phyloP scores from a whole-genome alignment of 352 stramenopile genomes.

The Phytophthora parvispora region DNA sequence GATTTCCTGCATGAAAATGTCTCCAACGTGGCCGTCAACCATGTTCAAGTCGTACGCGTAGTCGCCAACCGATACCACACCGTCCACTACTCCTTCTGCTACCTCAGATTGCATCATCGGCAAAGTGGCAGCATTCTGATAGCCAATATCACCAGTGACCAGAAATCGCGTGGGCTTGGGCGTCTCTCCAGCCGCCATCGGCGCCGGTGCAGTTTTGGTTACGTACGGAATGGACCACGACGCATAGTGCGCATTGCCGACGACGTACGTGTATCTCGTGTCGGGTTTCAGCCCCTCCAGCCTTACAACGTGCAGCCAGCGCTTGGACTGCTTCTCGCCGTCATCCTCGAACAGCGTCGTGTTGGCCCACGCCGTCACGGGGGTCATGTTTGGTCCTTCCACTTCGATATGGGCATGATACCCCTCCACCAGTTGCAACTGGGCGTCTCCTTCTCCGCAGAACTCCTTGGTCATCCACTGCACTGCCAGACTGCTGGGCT shows the following conservation, averaged over 20 bases:
- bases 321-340: constrained; percentile 63
- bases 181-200: constrained; percentile 22
- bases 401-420: constrained; percentile 60
- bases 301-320: constrained; percentile 75
- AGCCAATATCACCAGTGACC: constrained; percentile 90
- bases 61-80: constrained; percentile 89
- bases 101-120: constrained; percentile 92
- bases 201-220: constrained; percentile 72
- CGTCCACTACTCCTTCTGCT: constrained; percentile 77
- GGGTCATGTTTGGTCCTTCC: constrained; percentile 38
- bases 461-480: constrained; percentile 84
- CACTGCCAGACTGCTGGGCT: constrained; percentile 68
- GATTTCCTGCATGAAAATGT: constrained; percentile 94
- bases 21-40: constrained; percentile 79
- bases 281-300: constrained; percentile 72
- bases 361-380: constrained; percentile 54
- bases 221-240: constrained; percentile 86
- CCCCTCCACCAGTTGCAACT: constrained; percentile 69
- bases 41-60: constrained; percentile 93
- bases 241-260: constrained; percentile 76
- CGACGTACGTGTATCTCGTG: constrained; percentile 86
- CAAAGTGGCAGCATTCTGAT: constrained; percentile 90
- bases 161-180: constrained; percentile 73
- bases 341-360: constrained; percentile 79
- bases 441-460: constrained; percentile 51